These are phyloP conservation scores for Euphorbia lathyris DNA, from an alignment of 345 rosid genomes.

Conservation along the genomic window DNA sequence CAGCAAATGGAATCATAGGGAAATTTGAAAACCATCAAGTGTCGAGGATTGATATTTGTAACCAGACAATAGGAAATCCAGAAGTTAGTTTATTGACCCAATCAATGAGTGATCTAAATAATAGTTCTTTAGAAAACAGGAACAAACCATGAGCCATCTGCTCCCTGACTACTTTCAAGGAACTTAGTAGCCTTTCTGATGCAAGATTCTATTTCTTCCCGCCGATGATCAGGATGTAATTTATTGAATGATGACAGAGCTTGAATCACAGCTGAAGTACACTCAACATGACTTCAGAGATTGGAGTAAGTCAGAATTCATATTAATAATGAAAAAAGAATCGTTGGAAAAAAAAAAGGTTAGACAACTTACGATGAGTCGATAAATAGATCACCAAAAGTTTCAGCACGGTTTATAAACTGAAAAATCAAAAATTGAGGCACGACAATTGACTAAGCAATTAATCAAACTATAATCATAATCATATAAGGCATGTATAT, in stretches of 20 bases:
- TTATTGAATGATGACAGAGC: conserved; percentile 72
- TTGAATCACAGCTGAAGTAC: conserved; percentile 93
- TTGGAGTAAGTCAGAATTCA: neutral
- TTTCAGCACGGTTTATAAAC: conserved; percentile 97
- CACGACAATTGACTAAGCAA: too few relatives aligned
- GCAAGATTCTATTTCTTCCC: conserved; percentile 65
- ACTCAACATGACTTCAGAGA: conserved; percentile 70
- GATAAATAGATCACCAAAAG: conserved; percentile 94
- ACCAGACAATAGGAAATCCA: too few relatives aligned
- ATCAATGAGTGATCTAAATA: neutral
- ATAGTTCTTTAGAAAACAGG: conserved; percentile 10
- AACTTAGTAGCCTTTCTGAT: conserved; percentile 61
- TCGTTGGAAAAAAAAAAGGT: conserved; percentile 14
- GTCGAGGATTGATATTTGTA: neutral
- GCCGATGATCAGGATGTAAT: conserved; percentile 71
- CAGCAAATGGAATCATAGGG: neutral
- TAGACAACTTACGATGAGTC: conserved; percentile 80
- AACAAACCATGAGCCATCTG: conserved; percentile 94
- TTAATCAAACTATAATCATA: neutral
- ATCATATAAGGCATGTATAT: neutral
- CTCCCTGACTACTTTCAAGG: conserved; percentile 64
- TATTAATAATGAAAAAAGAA: neutral
- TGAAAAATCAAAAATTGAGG: too few relatives aligned
- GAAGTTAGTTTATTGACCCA: too few relatives aligned
- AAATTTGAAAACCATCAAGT: neutral